Evolutionary conservation across 2,329 filamentous ascomycete species (phyloP), one percentile per base, ranked within the genome.

Genomic region (Monosporascus sp.): DNA sequence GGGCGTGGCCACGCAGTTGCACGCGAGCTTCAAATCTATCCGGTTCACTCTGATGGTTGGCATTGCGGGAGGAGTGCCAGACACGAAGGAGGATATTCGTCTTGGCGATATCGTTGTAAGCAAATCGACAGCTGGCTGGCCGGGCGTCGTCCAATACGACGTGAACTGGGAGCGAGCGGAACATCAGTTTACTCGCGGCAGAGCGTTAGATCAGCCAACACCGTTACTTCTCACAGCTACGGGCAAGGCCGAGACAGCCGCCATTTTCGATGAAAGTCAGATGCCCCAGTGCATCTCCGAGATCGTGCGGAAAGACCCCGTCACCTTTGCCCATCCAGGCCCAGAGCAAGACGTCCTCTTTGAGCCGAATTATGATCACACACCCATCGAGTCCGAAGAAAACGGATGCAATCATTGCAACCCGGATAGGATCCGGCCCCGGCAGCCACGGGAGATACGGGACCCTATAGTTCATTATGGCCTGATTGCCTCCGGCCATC

Each of bases 381-480:
- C 47, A 40, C 55, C 51, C 48, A 51, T 48, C 20, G 55, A 40
- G 49, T 49, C 48, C 48, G 26, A 28, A 28, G 26, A 28, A 28
- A 28, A 28, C 7, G 26, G 26, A 28, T 28, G 26, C 26, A 28
- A 28, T 28, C 26, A 8, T 28, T 28, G 26, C 26, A 28, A 8
- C 26, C 26, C 26, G 26, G 26, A 28, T 28, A 28, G 26, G 26
- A 28, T 28, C 26, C 26, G 26, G 26, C 26, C 26, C 26, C 26
- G 26, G 26, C 26, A 28, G 26, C 26, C 26, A 28, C 26, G 26
- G 26, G 26, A 28, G 26, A 28, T 49, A 56, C 51, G 56, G 40
- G 28, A 50, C 37, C 58, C 56, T 22, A 51, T 53, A 38, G 51
- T 65, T 46, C 63, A 65, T 58, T 63, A 64, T 53, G 60, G 62